Base-by-base conservation (phyloP, 176 grass and related monocot genomes). In the Poa pratensis region DNA sequence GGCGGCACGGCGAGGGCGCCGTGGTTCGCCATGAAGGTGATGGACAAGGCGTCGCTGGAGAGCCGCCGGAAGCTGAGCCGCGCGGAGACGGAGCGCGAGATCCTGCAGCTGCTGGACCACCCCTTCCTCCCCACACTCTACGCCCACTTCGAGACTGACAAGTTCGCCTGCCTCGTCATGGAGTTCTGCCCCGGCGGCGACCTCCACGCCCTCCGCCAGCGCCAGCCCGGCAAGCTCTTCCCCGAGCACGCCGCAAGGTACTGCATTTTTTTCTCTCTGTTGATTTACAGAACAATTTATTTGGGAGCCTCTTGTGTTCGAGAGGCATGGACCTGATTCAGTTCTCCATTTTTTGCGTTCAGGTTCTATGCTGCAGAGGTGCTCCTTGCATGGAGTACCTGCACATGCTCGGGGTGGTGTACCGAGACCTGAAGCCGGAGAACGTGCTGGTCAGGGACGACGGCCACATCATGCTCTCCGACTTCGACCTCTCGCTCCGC, bases 141-240 rank as follows among this genome's bases (percentile, higher is more conserved):
- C 76, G 80, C 87, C 16, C 90, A 92, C 76, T 92, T 92, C 62
- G 87, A 92, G 75, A 92, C 90, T 0, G 90, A 92, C 80, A 86
- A 84, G 75, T 92, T 92, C 83, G 80, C 96, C 12, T 99, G 93
- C 80, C 91, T 99, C 3, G 91, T 99, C 85, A 99, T 99, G 96
- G 96, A 99, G 71, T 99, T 95, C 82, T 99, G 96, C 87, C 91
- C 86, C 74, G 96, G 96, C 37, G 96, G 96, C 48, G 96, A 99
- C 81, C 92, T 99, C 28, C 96, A 99, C 35, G 89, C 93, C 1
- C 93, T 99, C 69, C 93, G 93, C 62, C 90, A 92, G 90, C 76
- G 90, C 19, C 90, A 92, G 84, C 80, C 90, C 23, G 84, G 87
- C 64, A 93, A 93, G 73, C 85, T 87, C 73, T 93, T 93, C 85